A percentile compares a stretch with the other conserved stretches of the same genome.
phyloP scores from a whole-genome alignment of 345 rosid genomes.

The Pugionium cornutum region DNA sequence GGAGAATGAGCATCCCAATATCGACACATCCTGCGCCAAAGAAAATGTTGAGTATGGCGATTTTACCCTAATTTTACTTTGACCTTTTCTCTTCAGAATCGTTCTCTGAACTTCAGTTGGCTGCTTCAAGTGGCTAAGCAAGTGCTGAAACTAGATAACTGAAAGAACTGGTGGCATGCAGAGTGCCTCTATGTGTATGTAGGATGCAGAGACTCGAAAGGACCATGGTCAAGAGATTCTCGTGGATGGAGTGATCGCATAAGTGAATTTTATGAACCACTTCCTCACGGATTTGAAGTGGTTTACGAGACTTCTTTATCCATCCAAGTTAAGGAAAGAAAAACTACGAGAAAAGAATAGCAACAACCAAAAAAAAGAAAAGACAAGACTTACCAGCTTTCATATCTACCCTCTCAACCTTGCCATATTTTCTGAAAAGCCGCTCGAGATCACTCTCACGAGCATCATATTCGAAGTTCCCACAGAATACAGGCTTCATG shows the following conservation, averaged over 20 bases:
- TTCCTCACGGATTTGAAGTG: slow-evolving; percentile 17
- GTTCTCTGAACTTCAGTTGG: slow-evolving; percentile 50
- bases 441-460: slow-evolving; percentile 83
- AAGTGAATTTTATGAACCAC: background rate
- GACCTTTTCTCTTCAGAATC: slow-evolving; percentile 38
- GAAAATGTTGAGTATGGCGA: slow-evolving; percentile 90
- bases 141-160: background rate
- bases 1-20: slow-evolving; percentile 59
- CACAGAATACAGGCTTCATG: slow-evolving; percentile 92
- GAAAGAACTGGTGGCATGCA: background rate
- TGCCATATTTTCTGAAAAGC: slow-evolving; percentile 83
- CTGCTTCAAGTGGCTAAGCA: slow-evolving; percentile 5
- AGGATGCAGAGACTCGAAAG: background rate
- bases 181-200: slow-evolving; percentile 5
- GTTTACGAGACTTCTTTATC: slow-evolving; percentile 13
- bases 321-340: background rate
- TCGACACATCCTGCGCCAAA: slow-evolving; percentile 83
- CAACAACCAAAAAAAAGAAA: background rate
- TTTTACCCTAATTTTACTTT: slow-evolving; percentile 49
- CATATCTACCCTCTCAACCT: slow-evolving; percentile 90
- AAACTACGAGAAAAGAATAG: background rate
- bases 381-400: slow-evolving; percentile 75
- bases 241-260: background rate
- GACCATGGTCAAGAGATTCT: background rate
- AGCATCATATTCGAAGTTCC: slow-evolving; percentile 90